A percentile compares a stretch with the other conserved stretches of the same genome.
phyloP scores from a whole-genome alignment of 2,329 filamentous ascomycete genomes.

The Neoscytalidium dimidiatum region DNA sequence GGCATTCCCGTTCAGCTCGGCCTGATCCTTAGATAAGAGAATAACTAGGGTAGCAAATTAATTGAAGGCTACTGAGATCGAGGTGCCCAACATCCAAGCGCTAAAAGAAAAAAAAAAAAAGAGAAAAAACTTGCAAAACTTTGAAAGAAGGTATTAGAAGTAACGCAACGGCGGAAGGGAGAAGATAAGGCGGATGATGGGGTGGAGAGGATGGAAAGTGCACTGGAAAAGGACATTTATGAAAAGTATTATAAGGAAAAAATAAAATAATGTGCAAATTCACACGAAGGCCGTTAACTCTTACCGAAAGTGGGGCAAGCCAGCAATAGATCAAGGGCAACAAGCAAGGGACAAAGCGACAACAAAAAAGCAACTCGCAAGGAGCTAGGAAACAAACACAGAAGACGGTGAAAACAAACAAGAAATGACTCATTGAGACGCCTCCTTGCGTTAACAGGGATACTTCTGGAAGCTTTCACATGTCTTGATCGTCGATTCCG shows the following conservation, averaged over 20 bases:
- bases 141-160: background rate
- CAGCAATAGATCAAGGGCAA: background rate
- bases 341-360: background rate
- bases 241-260: background rate
- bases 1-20: too few species aligned
- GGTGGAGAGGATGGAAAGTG: background rate
- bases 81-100: background rate
- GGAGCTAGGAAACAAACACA: background rate
- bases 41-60: background rate
- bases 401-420: background rate
- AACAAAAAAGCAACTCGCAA: background rate
- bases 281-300: background rate
- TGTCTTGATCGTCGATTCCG: background rate
- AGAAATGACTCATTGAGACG: background rate
- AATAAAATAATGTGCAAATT: too few species aligned
- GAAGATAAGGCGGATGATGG: background rate
- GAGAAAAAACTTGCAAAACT: background rate
- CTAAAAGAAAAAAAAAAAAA: background rate
- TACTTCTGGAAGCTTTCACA: background rate
- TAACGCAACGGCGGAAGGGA: too few species aligned
- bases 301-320: background rate
- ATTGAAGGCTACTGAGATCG: background rate
- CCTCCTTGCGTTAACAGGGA: background rate
- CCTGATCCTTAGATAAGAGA: too few species aligned
- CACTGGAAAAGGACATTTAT: background rate